phyloP scores from a whole-genome alignment of 805 yeast species.

The Blastobotrys parvus region DNA sequence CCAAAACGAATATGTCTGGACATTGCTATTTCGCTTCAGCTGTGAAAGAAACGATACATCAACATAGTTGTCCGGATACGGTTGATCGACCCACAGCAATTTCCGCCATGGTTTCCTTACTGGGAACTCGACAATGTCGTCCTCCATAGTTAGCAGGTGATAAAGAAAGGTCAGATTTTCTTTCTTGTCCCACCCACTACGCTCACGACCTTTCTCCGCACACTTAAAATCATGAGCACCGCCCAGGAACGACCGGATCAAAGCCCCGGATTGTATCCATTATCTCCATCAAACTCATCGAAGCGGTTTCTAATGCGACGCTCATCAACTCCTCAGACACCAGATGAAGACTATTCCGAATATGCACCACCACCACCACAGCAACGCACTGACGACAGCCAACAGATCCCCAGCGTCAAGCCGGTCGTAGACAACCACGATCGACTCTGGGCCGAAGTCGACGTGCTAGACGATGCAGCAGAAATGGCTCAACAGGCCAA shows the following conservation, averaged over 20 bases:
- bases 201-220: too few species aligned
- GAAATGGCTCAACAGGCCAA: conserved; percentile 39
- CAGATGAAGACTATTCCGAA: background rate
- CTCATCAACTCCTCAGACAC: background rate
- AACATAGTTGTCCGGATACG: conserved; percentile 87
- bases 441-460: conserved; percentile 79
- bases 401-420: conserved; percentile 44
- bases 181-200: background rate
- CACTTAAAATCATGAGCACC: too few species aligned
- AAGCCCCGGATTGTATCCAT: background rate
- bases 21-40: conserved; percentile 67
- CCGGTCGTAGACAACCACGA: conserved; percentile 66
- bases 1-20: conserved; percentile 53
- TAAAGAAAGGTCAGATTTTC: too few species aligned
- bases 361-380: too few species aligned
- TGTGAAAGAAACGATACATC: conserved; percentile 75
- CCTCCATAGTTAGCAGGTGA: background rate
- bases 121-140: background rate
- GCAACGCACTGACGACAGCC: background rate
- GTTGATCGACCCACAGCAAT: conserved; percentile 74
- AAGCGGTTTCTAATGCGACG: background rate
- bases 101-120: conserved; percentile 58
- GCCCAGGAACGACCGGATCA: background rate
- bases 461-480: conserved; percentile 72
- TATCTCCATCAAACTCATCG: background rate